A percentile compares a stretch with the other conserved stretches of the same genome.
Conservation (phyloP, 306 rosid genomes). For the Lathyrus sativus region DNA sequence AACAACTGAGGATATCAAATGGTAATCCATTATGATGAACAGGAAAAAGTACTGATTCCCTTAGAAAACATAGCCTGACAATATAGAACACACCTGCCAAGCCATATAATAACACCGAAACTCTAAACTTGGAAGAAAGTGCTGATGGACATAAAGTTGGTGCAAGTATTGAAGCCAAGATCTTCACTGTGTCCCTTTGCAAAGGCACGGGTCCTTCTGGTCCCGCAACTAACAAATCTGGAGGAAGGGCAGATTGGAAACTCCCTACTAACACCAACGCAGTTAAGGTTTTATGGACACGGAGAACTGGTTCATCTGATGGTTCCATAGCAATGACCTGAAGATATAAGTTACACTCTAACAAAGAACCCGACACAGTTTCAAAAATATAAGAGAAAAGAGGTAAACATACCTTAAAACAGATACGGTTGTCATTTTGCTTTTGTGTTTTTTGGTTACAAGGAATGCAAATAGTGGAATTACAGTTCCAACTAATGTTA, state of each 20-base stretch:
- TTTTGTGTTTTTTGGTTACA: constrained; percentile 55
- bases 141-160: constrained; percentile 83
- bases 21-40: constrained; percentile 11
- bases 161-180: constrained; percentile 76
- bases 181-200: constrained; percentile 73
- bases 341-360: constrained; percentile 42
- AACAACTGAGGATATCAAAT: constrained; percentile 24
- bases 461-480: constrained; percentile 64
- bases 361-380: constrained; percentile 32
- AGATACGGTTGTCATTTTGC: constrained; percentile 51
- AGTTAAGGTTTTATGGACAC: constrained; percentile 65
- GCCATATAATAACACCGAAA: constrained; percentile 83
- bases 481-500: constrained; percentile 71
- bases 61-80: constrained; percentile 10
- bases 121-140: constrained; percentile 83
- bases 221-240: constrained; percentile 68
- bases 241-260: constrained; percentile 76
- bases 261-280: constrained; percentile 95
- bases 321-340: constrained; percentile 95
- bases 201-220: constrained; percentile 66
- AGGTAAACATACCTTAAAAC: constrained; percentile 71
- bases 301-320: constrained; percentile 67
- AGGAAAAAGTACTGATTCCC: constrained; percentile 7
- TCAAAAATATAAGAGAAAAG: constrained; percentile 10
- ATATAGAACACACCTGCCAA: constrained; percentile 65